phyloP scores from a whole-genome alignment of 768 basidiomycete species.

The Fomitopsis serialis region DNA sequence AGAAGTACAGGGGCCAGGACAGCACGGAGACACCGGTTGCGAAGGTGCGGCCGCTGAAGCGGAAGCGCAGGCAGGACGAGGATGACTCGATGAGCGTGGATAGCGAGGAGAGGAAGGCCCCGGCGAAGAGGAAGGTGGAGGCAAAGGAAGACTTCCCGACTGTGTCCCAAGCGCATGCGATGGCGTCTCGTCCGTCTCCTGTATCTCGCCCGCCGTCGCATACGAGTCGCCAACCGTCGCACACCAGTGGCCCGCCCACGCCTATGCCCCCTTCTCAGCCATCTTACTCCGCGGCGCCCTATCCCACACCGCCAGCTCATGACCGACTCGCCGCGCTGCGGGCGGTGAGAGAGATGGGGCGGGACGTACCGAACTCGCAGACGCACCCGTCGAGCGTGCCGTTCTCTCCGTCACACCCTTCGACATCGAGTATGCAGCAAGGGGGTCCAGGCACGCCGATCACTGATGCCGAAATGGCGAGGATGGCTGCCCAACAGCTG shows the following conservation, averaged over 20 bases:
- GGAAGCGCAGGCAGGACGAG: slow-evolving; percentile 7
- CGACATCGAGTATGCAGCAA: no score
- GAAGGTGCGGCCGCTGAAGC: slow-evolving; percentile 1
- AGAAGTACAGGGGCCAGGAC: slow-evolving; percentile 8
- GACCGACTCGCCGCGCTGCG: not conserved
- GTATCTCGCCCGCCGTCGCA: not conserved
- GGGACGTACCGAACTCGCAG: not conserved
- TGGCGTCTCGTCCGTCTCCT: not conserved
- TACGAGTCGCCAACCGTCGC: not conserved
- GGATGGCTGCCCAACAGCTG: no score
- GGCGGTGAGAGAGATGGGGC: not conserved
- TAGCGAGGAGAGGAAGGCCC: not conserved
- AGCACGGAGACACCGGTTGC: slow-evolving; percentile 3
- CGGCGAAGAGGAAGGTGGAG: not conserved
- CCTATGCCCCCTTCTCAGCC: not conserved
- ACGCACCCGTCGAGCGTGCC: not conserved
- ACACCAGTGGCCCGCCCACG: not conserved
- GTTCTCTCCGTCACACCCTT: no score
- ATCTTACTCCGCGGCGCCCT: not conserved
- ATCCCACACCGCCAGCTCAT: not conserved
- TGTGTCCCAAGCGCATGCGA: slow-evolving; percentile 1
- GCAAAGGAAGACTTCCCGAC: not conserved
- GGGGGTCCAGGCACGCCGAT: no score
- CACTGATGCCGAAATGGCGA: no score
- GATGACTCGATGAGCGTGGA: slow-evolving; percentile 1